Conservation (phyloP, 805 yeast genomes). For the Starmera caribaea region DNA sequence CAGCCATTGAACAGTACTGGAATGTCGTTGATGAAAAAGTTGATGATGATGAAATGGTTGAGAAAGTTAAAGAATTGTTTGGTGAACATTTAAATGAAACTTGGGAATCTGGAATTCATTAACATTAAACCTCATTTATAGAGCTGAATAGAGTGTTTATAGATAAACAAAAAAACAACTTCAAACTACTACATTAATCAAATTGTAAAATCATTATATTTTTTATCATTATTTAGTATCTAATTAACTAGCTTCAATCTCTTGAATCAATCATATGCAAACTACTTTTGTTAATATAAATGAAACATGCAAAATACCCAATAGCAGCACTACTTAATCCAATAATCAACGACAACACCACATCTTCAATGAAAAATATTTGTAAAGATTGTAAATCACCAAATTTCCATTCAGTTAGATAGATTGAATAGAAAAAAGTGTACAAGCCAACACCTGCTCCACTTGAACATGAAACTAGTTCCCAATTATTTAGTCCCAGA, state of each 20-base stretch:
- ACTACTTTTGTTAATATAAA: too few relatives aligned
- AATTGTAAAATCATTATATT: too few relatives aligned
- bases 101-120: conserved; percentile 53
- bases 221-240: too few relatives aligned
- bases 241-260: too few relatives aligned
- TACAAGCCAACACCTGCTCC: conserved; percentile 18
- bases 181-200: too few relatives aligned
- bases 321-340: conserved; percentile 17
- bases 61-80: conserved; percentile 34
- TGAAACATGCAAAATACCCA: conserved; percentile 5
- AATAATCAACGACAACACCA: conserved; percentile 14
- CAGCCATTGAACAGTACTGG: conserved; percentile 53
- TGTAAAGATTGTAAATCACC: conserved; percentile 17
- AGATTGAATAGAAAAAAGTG: conserved; percentile 16
- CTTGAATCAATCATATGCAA: too few relatives aligned
- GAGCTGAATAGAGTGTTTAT: too few relatives aligned
- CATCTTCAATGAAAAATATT: conserved; percentile 16
- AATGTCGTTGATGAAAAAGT: conserved; percentile 25
- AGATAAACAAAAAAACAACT: not conserved
- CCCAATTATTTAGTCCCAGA: conserved; percentile 23
- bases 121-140: too few relatives aligned
- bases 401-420: conserved; percentile 17
- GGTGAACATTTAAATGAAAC: conserved; percentile 53
- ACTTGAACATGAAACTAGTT: conserved; percentile 17
- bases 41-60: conserved; percentile 23